Evolutionary conservation across 1,284 basidiomycete genomes (phyloP).

Genomic region (Boletus albobrunnescens): DNA sequence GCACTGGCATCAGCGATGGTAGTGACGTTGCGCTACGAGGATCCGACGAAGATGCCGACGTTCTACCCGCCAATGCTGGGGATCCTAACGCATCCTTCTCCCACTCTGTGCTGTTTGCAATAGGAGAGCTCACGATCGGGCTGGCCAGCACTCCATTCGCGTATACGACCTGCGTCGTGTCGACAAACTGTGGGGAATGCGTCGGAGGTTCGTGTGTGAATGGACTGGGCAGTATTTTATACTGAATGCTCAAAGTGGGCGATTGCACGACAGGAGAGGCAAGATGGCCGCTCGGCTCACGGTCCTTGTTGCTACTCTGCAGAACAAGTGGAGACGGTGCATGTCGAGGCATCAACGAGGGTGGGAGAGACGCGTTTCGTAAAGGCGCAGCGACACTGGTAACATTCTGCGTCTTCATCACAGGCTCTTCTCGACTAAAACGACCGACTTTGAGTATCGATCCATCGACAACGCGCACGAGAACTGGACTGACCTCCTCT

Average conservation of each 20-base stretch:
- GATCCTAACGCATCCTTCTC: conserved; percentile 18
- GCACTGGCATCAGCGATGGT: conserved; percentile 9
- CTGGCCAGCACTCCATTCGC: conserved; percentile 10
- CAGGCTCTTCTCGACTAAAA: conserved; percentile 28
- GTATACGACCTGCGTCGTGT: neutral
- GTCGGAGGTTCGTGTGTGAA: conserved; percentile 15
- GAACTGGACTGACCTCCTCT: conserved; percentile 22
- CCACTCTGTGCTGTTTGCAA: conserved; percentile 12
- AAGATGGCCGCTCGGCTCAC: neutral
- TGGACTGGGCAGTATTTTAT: conserved; percentile 12
- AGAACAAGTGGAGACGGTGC: conserved; percentile 20
- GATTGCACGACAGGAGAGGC: conserved; percentile 10
- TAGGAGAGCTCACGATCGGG: conserved; percentile 12
- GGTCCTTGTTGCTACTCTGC: conserved; percentile 6
- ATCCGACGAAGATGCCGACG: conserved; percentile 15
- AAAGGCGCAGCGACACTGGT: neutral
- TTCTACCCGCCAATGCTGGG: neutral
- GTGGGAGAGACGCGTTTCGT: conserved; percentile 16
- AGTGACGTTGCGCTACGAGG: conserved; percentile 10
- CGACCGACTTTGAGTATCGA: neutral
- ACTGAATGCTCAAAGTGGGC: conserved; percentile 5
- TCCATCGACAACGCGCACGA: neutral
- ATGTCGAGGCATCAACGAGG: conserved; percentile 23
- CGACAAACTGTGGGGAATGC: conserved; percentile 2
- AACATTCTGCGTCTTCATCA: neutral